Evolutionary conservation across 2,329 filamentous ascomycete species (phyloP).

Genomic region (Xylariaceae sp.): DNA sequence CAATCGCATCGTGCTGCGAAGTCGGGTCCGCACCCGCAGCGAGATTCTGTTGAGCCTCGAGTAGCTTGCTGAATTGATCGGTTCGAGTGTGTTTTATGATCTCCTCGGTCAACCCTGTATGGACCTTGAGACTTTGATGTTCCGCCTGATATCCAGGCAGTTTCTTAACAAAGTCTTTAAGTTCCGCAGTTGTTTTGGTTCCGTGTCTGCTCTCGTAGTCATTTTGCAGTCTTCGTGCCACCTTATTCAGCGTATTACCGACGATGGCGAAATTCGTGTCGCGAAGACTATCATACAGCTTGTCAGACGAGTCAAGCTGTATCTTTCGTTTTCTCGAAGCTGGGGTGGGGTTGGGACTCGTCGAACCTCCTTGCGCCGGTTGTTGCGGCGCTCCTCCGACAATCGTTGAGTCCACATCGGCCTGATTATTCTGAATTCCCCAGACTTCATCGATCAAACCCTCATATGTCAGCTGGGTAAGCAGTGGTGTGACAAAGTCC

Average conservation of each 20-base stretch:
- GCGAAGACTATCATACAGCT: conserved; percentile 78
- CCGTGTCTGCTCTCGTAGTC: conserved; percentile 86
- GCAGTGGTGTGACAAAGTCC: conserved; percentile 83
- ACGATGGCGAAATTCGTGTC: conserved; percentile 96
- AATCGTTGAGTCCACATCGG: conserved; percentile 86
- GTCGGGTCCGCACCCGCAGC: conserved; percentile 85
- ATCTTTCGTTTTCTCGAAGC: conserved; percentile 78
- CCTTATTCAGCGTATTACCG: conserved; percentile 80
- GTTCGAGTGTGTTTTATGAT: conserved; percentile 89
- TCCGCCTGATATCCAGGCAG: conserved; percentile 89
- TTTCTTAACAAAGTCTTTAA: conserved; percentile 92
- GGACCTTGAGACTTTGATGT: conserved; percentile 84
- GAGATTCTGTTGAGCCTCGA: conserved; percentile 94
- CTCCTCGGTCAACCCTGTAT: conserved; percentile 88
- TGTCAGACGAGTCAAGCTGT: conserved; percentile 81
- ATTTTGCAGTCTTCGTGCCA: conserved; percentile 74
- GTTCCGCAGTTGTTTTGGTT: conserved; percentile 81
- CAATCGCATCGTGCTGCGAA: conserved; percentile 83
- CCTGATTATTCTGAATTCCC: conserved; percentile 85
- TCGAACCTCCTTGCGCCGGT: conserved; percentile 46
- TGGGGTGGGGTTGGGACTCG: conserved; percentile 48
- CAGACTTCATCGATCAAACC: conserved; percentile 92
- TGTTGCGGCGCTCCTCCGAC: conserved; percentile 64
- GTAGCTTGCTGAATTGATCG: conserved; percentile 78
- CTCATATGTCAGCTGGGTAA: conserved; percentile 96